Base-by-base conservation (phyloP, 73 alveolate genomes). In the Breviolum minutum region DNA sequence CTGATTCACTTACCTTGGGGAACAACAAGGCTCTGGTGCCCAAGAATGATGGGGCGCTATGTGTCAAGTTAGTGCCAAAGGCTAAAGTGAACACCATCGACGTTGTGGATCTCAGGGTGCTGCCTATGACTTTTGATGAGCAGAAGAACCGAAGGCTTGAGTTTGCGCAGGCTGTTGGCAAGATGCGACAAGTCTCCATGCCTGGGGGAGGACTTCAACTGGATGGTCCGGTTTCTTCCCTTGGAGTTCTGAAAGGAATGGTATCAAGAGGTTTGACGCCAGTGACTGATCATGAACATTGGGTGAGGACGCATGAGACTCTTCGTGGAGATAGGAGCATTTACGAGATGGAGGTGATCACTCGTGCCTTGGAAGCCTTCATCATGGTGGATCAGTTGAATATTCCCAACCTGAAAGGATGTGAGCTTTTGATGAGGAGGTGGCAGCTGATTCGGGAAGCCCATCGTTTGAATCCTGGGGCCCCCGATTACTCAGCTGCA, bases 401-500 rank as follows among this genome's bases (percentile, higher is more conserved):
- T 26, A 20, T 77, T 6, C 82, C 93, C 0, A 77, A 63, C 61
- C 16, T 63, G 16, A 27, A n/a, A 7, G 91, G 84, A 0, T 6
- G 62, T 6, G 98, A 93, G 92, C 66, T 93, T 29, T 20, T 93
- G 87, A 0, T 74, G 29, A 16, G 98, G 61, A 22, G 92, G 0
- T 62, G 81, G 90, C 98, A 93, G 62, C 61, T 93, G 26, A 93
- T 93, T 16, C 66, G 82, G 8, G 92, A 93, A 7, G 98, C 98
- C 9, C 98, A 93, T 40, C 70, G 92, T 0, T 24, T 93, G 8
- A 48, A 32, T 9, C 92, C 92, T 0, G 17, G 54, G 0, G 2
- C 66, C 0, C 98, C 98, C 0, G 98, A 93, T 27, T 93, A 76
- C 85, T 0, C 48, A 0, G 76, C 92, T 2, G 63, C 87, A 0